phyloP scores from a whole-genome alignment of 108 stramenopile species.

The Discostella pseudostelligera region DNA sequence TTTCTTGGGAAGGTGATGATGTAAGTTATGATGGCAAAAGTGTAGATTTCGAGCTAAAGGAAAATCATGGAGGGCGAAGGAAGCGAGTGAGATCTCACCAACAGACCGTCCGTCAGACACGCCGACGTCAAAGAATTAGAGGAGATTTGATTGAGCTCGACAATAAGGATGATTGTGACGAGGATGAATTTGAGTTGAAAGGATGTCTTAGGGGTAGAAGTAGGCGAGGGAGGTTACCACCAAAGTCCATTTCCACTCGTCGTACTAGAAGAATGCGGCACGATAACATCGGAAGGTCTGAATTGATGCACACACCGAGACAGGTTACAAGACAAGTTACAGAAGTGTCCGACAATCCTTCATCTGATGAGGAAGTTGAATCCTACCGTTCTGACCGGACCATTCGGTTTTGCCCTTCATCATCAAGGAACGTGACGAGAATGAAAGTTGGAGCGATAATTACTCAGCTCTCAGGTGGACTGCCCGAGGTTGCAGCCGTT shows the following conservation, averaged over 20 bases:
- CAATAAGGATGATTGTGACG: too few relatives aligned
- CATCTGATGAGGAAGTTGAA: background rate
- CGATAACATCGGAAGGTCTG: too few relatives aligned
- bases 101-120: background rate
- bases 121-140: background rate
- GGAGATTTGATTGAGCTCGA: background rate
- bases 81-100: conserved; percentile 1
- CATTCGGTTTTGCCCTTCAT: background rate
- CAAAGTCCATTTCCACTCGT: background rate
- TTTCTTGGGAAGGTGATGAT: conserved; percentile 8
- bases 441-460: conserved; percentile 32
- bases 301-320: too few relatives aligned
- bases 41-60: conserved; percentile 5
- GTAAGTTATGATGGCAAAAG: background rate
- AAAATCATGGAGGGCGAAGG: background rate
- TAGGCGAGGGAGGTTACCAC: too few relatives aligned
- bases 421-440: conserved; percentile 10
- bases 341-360: conserved; percentile 1
- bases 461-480: conserved; percentile 18
- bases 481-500: conserved; percentile 27
- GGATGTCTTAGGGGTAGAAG: too few relatives aligned
- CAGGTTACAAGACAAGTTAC: conserved; percentile 1
- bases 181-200: too few relatives aligned
- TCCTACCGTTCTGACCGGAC: conserved; percentile 4
- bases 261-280: background rate